Conservation (phyloP, 768 basidiomycete species). For the Psilocybe cubensis region DNA sequence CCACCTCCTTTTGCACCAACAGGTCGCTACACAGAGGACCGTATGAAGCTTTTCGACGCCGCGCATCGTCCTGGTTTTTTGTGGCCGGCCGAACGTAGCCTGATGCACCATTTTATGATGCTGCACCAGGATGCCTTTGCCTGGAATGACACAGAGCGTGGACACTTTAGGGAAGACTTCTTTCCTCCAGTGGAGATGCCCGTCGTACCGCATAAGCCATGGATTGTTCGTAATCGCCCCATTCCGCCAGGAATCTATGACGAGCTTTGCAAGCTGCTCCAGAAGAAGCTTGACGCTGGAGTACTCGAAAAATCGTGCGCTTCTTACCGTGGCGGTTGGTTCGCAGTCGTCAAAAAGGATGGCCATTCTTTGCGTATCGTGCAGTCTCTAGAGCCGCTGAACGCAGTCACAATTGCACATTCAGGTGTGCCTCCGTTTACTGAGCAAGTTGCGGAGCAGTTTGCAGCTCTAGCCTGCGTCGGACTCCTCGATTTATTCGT, state of each 20-base stretch:
- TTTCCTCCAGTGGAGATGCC: slow-evolving; percentile 28
- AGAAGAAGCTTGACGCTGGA: slow-evolving; percentile 38
- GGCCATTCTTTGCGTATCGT: slow-evolving; percentile 34
- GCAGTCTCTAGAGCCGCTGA: too few relatives aligned
- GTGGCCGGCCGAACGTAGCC: slow-evolving; percentile 29
- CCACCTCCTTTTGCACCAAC: slow-evolving; percentile 12
- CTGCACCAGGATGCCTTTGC: slow-evolving; percentile 43
- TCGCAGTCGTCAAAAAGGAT: slow-evolving; percentile 41
- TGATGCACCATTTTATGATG: too few relatives aligned
- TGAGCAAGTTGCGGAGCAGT: slow-evolving; percentile 36
- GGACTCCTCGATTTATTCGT: slow-evolving; percentile 35
- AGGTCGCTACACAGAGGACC: slow-evolving; percentile 24
- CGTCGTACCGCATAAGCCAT: slow-evolving; percentile 33
- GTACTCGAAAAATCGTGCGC: slow-evolving; percentile 42
- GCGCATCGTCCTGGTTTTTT: slow-evolving; percentile 30
- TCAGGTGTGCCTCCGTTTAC: too few relatives aligned
- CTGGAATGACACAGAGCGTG: slow-evolving; percentile 39
- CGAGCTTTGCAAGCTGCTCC: slow-evolving; percentile 34
- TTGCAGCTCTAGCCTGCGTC: slow-evolving; percentile 30
- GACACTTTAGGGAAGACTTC: slow-evolving; percentile 25
- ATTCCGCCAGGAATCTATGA: slow-evolving; percentile 33
- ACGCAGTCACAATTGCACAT: too few relatives aligned
- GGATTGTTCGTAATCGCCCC: slow-evolving; percentile 31
- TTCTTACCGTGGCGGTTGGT: slow-evolving; percentile 41
- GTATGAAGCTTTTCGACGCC: slow-evolving; percentile 5